Evolutionary conservation across 169 alveolate species (phyloP), one percentile per base, ranked within the genome.

Genomic region (Plasmodium inui): DNA sequence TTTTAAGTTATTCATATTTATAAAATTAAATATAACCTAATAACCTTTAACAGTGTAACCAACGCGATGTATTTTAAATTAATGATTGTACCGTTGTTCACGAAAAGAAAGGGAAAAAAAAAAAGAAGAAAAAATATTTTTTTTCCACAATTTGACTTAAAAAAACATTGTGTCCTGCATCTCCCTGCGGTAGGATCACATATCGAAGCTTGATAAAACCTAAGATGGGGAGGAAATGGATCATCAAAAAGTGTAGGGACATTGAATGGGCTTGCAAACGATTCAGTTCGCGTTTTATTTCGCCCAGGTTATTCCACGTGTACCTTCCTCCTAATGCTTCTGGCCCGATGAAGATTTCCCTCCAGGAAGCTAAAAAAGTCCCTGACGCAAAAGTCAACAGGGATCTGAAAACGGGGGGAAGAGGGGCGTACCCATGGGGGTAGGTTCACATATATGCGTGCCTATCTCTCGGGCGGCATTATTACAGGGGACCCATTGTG

Each of bases 241-340:
- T n/a, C 0, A 76, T 17, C 28, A 74, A 74, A 74, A 85, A 50
- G 81, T 70, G 73, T 74, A 74, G 28, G 28, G 22, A 8, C 26
- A 37, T 74, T 28, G 28, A 26, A 74, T 37, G 12, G 82, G 41
- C 14, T 22, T 41, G 34, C 37, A 41, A 39, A 41, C 61, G 14
- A 8, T 37, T 44, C 26, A 80, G 26, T 70, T 61, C 14, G 39
- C 19, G 61, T 14, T 61, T 32, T 12, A 55, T 57, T 34, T 57
- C 14, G 34, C 72, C 22, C 41, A 28, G 10, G 61, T 17, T 32
- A 28, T 82, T 57, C 39, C 41, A 82, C 41, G 32, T 82, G 44
- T 71, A 91, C 95, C 92, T 82, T 91, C 76, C 22, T 37, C 55
- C 95, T 44, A 74, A 91, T 78, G 30, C 41, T 44, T 44, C 95